Evolutionary conservation across 768 basidiomycete species (phyloP).

Genomic region (Tylopilus cervinicoccineus): DNA sequence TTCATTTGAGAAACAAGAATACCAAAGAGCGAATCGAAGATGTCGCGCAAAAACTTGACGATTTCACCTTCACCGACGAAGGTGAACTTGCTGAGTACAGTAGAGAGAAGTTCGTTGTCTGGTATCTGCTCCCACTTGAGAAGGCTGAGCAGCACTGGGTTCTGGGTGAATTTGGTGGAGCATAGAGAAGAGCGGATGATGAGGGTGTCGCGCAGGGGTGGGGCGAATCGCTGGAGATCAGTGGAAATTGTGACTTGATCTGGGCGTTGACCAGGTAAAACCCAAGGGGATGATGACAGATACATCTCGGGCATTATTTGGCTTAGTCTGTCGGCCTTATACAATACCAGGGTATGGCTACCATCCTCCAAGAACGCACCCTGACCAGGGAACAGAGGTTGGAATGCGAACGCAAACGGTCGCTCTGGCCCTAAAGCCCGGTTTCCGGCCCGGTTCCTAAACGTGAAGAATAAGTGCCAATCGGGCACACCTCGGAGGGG

Average conservation of each 20-base stretch:
- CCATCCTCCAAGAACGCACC: conserved; percentile 87
- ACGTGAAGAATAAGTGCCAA: conserved; percentile 94
- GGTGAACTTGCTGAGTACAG: conserved; percentile 77
- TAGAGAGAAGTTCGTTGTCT: conserved; percentile 62
- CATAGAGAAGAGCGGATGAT: conserved; percentile 86
- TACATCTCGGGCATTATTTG: conserved; percentile 69
- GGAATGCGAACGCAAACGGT: conserved; percentile 90
- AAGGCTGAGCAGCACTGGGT: conserved; percentile 74
- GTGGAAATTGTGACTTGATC: conserved; percentile 57
- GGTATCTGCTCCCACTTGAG: conserved; percentile 75
- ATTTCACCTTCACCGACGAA: conserved; percentile 95
- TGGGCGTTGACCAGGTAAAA: conserved; percentile 49
- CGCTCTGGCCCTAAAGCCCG: conserved; percentile 52
- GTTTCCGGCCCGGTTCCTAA: conserved; percentile 67
- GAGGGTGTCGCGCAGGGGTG: conserved; percentile 72
- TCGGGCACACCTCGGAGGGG: conserved; percentile 62
- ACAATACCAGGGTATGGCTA: conserved; percentile 78
- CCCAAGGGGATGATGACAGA: conserved; percentile 61
- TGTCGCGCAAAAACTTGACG: conserved; percentile 85
- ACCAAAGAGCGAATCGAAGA: conserved; percentile 90
- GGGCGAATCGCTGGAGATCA: conserved; percentile 61
- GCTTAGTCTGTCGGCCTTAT: conserved; percentile 69
- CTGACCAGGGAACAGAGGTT: conserved; percentile 77
- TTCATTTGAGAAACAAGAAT: conserved; percentile 78
- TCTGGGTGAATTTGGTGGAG: conserved; percentile 91